phyloP scores from a whole-genome alignment of 192 early-diverging fungal species.

The Gonapodya prolifera region DNA sequence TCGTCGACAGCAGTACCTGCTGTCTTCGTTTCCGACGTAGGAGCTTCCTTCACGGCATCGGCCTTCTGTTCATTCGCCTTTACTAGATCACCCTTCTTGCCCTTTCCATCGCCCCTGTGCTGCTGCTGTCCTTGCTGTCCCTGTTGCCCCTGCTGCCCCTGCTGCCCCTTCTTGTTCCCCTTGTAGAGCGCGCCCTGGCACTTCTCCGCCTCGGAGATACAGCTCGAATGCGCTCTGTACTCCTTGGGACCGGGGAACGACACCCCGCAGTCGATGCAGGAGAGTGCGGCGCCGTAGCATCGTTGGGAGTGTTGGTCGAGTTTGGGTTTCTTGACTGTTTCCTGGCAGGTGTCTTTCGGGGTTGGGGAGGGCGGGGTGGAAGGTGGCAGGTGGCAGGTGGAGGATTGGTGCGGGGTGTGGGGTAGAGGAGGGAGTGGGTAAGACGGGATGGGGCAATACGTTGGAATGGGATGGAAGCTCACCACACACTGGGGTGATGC shows the following conservation, averaged over 20 bases:
- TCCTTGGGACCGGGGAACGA: conserved; percentile 65
- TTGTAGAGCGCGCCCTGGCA: conserved; percentile 77
- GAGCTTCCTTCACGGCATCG: not conserved
- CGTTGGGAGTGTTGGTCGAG: conserved; percentile 68
- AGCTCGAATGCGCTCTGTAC: conserved; percentile 75
- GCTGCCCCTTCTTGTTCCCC: conserved; percentile 41
- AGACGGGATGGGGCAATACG: no score
- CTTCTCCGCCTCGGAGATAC: conserved; percentile 90
- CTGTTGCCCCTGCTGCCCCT: no score
- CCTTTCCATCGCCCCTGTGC: not conserved
- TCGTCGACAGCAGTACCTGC: not conserved
- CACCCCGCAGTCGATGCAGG: conserved; percentile 80
- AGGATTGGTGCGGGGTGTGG: no score
- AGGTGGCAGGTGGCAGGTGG: no score
- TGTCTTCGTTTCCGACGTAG: not conserved
- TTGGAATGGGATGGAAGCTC: no score
- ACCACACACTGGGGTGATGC: no score
- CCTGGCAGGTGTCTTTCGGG: conserved; percentile 15
- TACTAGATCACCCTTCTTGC: conserved; percentile 16
- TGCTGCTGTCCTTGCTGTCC: no score
- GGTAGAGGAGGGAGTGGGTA: no score
- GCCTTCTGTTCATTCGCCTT: conserved; percentile 15
- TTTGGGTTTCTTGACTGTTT: conserved; percentile 91
- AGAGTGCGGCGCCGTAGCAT: conserved; percentile 73
- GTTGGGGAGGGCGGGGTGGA: no score